Evolutionary conservation across 2,329 filamentous ascomycete genomes (phyloP), one percentile per base, ranked within the genome.

Genomic region (Cadophora luteo-olivacea): DNA sequence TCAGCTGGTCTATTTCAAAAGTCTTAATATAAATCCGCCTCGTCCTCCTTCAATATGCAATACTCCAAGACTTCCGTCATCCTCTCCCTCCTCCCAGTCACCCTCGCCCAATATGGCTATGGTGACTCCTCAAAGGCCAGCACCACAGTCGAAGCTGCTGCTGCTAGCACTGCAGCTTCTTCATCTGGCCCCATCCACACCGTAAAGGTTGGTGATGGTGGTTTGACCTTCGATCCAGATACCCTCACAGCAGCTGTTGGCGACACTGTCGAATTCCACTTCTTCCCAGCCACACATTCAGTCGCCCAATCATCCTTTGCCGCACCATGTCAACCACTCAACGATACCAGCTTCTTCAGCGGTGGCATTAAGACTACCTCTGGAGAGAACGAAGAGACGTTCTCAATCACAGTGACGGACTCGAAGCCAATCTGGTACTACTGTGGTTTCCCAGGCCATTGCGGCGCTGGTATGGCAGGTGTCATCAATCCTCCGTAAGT

Each of bases 221-320:
- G 72, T 8, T 80, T 87, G 38, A 76, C 75, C 61, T 88, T 87
- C 77, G 80, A 82, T 61, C 86, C 86, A 1, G 79, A 83, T 69
- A 83, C 81, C 70, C 78, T 86, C 51, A 81, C 80, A 2, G 86
- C 85, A 22, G 76, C 79, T 12, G 67, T 82, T 8, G 86, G 85
- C 68, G 84, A 86, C 69, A 71, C 84, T 4, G 76, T 88, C 67
- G 84, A 87, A 78, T 88, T 83, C 80, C 83, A 85, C 74, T 88
- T 84, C 80, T 82, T 82, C 70, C 82, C 85, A 9, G 75, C 72
- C 68, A 85, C 84, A 78, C 86, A 87, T 81, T 82, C 81, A 22
- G 79, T 87, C 52, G 81, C 79, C 2, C 78, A 82, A 71, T 75
- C 75, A 22, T 72, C 72, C 38, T 81, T 80, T 58, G 73, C 70